Evolutionary conservation across 108 stramenopile genomes (phyloP).

Genomic region (Fragilaria crotonensis): DNA sequence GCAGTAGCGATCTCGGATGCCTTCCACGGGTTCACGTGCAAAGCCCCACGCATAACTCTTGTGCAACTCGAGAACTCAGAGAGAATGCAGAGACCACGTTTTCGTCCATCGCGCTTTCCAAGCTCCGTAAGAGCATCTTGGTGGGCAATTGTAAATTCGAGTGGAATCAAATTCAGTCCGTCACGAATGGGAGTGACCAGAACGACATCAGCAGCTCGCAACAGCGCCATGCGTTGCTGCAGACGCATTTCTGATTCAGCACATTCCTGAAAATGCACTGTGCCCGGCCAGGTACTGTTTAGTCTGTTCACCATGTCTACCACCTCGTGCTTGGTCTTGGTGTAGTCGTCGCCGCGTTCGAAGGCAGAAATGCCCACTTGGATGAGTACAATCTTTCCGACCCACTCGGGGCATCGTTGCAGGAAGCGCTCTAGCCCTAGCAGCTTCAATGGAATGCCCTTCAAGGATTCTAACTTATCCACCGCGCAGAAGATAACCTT

Average conservation of each 20-base stretch:
- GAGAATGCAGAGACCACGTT: slow-evolving; percentile 86
- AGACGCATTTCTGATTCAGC: slow-evolving; percentile 65
- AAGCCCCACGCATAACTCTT: slow-evolving; percentile 93
- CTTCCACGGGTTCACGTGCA: slow-evolving; percentile 92
- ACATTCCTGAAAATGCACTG: slow-evolving; percentile 85
- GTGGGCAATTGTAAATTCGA: slow-evolving; percentile 94
- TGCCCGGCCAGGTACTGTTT: slow-evolving; percentile 79
- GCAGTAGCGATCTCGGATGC: slow-evolving; percentile 80
- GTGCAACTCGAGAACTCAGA: slow-evolving; percentile 87
- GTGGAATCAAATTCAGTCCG: slow-evolving; percentile 93
- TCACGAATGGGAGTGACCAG: slow-evolving; percentile 93
- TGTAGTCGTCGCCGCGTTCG: slow-evolving; percentile 86
- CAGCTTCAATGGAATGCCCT: slow-evolving; percentile 95
- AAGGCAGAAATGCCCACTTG: slow-evolving; percentile 88
- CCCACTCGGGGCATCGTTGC: slow-evolving; percentile 78
- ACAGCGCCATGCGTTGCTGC: slow-evolving; percentile 81
- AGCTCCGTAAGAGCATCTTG: slow-evolving; percentile 79
- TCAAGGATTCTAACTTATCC: slow-evolving; percentile 91
- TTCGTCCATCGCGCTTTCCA: slow-evolving; percentile 67
- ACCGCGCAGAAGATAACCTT: slow-evolving; percentile 87
- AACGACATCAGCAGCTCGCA: slow-evolving; percentile 78
- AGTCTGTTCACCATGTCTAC: slow-evolving; percentile 72
- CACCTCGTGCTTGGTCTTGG: slow-evolving; percentile 69
- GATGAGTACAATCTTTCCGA: slow-evolving; percentile 91
- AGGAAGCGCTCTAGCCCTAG: slow-evolving; percentile 91